Evolutionary conservation across 129 eudicot species (phyloP).

Genomic region (Escallonia rubra): DNA sequence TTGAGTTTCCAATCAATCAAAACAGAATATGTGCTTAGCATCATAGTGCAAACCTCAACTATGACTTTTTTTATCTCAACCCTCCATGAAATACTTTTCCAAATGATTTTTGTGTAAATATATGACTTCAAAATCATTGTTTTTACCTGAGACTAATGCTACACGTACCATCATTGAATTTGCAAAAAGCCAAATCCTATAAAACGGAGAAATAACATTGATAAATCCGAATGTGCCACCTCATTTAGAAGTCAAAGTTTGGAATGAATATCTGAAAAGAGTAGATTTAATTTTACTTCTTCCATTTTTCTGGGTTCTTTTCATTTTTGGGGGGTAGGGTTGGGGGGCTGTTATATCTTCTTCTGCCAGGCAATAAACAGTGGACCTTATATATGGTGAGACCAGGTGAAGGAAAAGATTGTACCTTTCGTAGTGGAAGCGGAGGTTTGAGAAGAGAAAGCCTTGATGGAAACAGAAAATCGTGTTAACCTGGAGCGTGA

Average conservation of each 20-base stretch:
- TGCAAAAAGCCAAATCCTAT: too few relatives aligned
- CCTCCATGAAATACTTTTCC: not conserved
- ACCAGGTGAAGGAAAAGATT: not conserved
- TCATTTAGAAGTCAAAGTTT: not conserved
- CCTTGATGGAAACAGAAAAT: slow-evolving; percentile 30
- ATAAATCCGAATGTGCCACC: not conserved
- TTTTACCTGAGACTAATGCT: too few relatives aligned
- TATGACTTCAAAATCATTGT: not conserved
- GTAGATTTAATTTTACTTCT: too few relatives aligned
- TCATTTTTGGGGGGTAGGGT: too few relatives aligned
- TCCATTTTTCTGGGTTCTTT: too few relatives aligned
- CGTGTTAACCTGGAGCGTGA: slow-evolving; percentile 19
- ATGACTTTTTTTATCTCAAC: not conserved
- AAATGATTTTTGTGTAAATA: not conserved
- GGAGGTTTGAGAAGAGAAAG: slow-evolving; percentile 46
- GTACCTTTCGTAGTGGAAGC: slow-evolving; percentile 45
- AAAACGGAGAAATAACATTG: too few relatives aligned
- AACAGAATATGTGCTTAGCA: not conserved
- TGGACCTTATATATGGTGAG: not conserved
- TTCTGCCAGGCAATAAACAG: too few relatives aligned
- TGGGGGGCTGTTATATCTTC: too few relatives aligned
- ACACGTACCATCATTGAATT: too few relatives aligned
- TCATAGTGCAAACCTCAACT: not conserved
- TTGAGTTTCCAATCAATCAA: too few relatives aligned
- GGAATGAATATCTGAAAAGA: not conserved